Base-by-base conservation (phyloP, 805 yeast species). In the Metschnikowia gelsemii region DNA sequence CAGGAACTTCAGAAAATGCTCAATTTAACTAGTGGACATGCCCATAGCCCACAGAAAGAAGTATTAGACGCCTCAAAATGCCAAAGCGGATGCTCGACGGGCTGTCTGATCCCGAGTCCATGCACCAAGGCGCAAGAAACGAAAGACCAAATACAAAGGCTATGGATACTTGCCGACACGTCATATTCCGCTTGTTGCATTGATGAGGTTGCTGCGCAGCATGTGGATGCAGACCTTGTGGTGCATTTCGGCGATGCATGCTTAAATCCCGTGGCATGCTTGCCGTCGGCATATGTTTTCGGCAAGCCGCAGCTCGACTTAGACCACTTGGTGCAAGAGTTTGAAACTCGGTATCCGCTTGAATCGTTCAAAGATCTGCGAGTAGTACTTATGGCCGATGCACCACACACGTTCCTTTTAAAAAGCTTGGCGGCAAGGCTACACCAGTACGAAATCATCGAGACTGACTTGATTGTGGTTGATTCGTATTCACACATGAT, bases 241-340 rank as follows among this genome's bases (percentile, higher is more conserved):
- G 80, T 90, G 2, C 99, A 93, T 63, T 87, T 90, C 62, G 99
- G 99, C 2, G 95, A 88, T 58, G 91, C 98, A 0, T 93, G 99
- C 62, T 63, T 93, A 57, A 89, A 84, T 52, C 84, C 89, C 0
- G 80, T 87, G 5, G 80, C 78, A 32, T 78, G 78, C 32, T 58
- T 87, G n/a, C 80, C 85, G 0, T 87, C 89, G 0, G 79, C 82
- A 0, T 91, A 87, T 56, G 83, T 87, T 0, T 80, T 90, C 60
- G 96, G 96, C 1, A 73, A 68, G 45, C 87, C 90, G 2, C 61
- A 60, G 8, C 47, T 86, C 18, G 77, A 85, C 42, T 11, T 70
- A 2, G 69, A 63, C 0, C 28, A 35, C 0, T 52, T 80, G 0
- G 53, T 70, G 0, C 53, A 51, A 0, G 56, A 62, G 19, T 78